These are phyloP conservation scores for Geosmithia morbida DNA, from an alignment of 2,329 filamentous ascomycete species.

Conservation along the genomic window DNA sequence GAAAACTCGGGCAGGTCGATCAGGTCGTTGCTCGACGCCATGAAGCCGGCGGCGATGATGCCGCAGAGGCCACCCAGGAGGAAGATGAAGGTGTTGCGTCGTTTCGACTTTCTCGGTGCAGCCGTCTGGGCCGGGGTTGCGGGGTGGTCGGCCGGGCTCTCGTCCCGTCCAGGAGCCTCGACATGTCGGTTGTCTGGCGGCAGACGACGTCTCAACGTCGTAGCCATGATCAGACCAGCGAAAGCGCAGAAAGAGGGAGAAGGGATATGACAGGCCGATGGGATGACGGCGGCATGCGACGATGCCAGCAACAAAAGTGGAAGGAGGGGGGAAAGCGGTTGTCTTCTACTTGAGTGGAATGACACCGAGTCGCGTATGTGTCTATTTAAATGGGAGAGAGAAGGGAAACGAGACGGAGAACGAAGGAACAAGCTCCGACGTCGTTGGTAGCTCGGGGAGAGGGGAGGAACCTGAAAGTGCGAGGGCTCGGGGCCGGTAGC, in stretches of 20 bases:
- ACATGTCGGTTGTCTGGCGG: slow-evolving; percentile 1
- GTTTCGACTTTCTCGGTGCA: slow-evolving; percentile 46
- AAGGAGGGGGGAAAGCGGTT: too few relatives aligned
- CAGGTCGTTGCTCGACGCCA: slow-evolving; percentile 78
- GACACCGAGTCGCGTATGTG: too few relatives aligned
- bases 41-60: slow-evolving; percentile 75
- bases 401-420: neutral
- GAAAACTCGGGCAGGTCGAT: slow-evolving; percentile 61
- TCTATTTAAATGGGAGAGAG: neutral
- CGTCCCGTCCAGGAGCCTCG: slow-evolving; percentile 7
- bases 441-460: neutral
- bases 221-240: slow-evolving; percentile 1
- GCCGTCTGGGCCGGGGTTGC: slow-evolving; percentile 25
- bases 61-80: slow-evolving; percentile 80
- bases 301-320: too few relatives aligned
- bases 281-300: too few relatives aligned
- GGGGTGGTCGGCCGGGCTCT: slow-evolving; percentile 11
- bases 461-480: neutral
- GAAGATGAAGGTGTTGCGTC: slow-evolving; percentile 72
- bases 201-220: slow-evolving; percentile 4
- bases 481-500: neutral
- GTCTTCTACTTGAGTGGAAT: too few relatives aligned
- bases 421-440: neutral
- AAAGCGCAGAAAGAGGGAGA: too few relatives aligned
- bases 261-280: too few relatives aligned